phyloP scores from a whole-genome alignment of 2,329 filamentous ascomycete species.

The Trichophyton schoenleinii region DNA sequence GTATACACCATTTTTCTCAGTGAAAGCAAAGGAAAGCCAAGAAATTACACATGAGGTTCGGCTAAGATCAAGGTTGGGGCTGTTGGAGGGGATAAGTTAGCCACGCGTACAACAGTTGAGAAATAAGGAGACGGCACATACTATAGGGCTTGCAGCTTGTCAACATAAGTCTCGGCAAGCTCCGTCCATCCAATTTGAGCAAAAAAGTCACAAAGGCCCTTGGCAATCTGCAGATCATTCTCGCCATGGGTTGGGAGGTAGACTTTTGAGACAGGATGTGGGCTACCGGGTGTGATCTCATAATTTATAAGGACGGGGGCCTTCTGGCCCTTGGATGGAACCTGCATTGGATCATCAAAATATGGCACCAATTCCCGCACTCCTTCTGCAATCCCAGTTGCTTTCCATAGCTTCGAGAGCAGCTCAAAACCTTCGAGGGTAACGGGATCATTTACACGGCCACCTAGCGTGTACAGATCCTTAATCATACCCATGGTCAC shows the following conservation, averaged over 20 bases:
- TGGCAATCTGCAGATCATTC: conserved; percentile 6
- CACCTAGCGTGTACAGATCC: conserved; percentile 16
- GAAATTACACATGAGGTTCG: conserved; percentile 1
- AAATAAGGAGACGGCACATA: neutral
- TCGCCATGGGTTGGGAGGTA: conserved; percentile 9
- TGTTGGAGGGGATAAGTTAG: neutral
- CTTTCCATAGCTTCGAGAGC: conserved; percentile 11
- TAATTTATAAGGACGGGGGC: conserved; percentile 8
- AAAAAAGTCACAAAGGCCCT: conserved; percentile 4
- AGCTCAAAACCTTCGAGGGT: conserved; percentile 9
- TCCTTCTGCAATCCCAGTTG: conserved; percentile 4
- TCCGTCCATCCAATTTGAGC: conserved; percentile 1
- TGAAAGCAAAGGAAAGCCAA: conserved; percentile 9
- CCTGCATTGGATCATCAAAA: conserved; percentile 4
- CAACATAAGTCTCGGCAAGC: conserved; percentile 7
- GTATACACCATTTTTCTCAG: conserved; percentile 9
- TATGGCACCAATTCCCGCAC: neutral
- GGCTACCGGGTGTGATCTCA: conserved; percentile 1
- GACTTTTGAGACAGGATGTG: conserved; percentile 6
- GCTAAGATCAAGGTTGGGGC: conserved; percentile 4
- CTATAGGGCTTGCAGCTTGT: neutral
- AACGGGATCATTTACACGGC: conserved; percentile 7
- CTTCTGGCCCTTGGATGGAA: neutral
- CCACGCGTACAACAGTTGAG: neutral
- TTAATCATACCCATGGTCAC: conserved; percentile 11